phyloP scores from a whole-genome alignment of 2,329 filamentous ascomycete genomes.

The Colletotrichum spaethianum region DNA sequence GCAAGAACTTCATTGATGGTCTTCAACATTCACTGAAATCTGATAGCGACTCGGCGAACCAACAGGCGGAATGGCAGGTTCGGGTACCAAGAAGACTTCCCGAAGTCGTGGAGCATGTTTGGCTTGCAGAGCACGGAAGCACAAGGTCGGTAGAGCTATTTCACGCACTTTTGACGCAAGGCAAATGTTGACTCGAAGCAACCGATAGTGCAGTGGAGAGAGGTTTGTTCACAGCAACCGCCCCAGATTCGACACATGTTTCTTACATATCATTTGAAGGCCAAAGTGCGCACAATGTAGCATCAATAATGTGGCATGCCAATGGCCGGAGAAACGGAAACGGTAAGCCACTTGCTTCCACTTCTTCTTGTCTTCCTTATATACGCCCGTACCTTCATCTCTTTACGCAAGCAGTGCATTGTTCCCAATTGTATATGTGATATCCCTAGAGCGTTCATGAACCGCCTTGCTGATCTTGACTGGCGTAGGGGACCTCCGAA shows the following conservation, averaged over 20 bases:
- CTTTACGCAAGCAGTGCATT: background rate
- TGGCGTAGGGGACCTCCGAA: slow-evolving; percentile 33
- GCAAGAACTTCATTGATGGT: too few relatives aligned
- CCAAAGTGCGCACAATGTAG: slow-evolving; percentile 38
- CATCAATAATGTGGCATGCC: slow-evolving; percentile 29
- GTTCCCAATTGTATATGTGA: too few relatives aligned
- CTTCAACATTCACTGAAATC: background rate
- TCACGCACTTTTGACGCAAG: background rate
- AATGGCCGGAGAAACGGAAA: slow-evolving; percentile 39
- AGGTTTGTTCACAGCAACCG: background rate
- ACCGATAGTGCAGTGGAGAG: slow-evolving; percentile 34
- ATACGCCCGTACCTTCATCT: background rate
- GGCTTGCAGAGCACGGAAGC: slow-evolving; percentile 36
- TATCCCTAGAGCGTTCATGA: background rate
- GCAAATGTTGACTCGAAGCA: background rate
- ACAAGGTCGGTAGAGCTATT: slow-evolving; percentile 22
- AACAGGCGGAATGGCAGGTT: slow-evolving; percentile 19
- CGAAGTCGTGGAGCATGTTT: slow-evolving; percentile 34
- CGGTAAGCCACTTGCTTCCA: slow-evolving; percentile 6
- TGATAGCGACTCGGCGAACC: background rate
- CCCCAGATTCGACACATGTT: background rate
- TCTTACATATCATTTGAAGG: background rate
- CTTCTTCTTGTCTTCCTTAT: background rate
- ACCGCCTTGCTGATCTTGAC: background rate
- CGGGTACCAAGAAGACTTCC: slow-evolving; percentile 1